Base-by-base conservation (phyloP, 371 early-diverging fungal genomes). In the Haplosporangium sp. region DNA sequence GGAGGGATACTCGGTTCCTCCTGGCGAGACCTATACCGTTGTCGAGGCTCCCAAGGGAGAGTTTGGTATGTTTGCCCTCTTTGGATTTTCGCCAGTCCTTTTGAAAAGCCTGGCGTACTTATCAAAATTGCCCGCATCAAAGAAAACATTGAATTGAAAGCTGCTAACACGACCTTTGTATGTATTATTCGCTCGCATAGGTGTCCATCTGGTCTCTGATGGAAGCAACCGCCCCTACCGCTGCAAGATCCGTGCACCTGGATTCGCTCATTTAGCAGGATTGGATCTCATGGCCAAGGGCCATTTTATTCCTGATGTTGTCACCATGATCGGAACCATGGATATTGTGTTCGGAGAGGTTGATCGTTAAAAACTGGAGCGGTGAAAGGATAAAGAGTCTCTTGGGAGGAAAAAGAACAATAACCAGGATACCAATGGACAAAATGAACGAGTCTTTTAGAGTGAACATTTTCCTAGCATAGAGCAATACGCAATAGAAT, bases 21-120 rank as follows among this genome's bases (percentile, higher is more conserved):
- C 94, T 36, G 99, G 99, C 59, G 98, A 95, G 87, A 97, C 98
- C 14, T 98, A 98, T 86, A 96, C 96, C 41, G 97, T 92, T 53
- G 92, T 98, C 74, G 99, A 98, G 84, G 98, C 98, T 16, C 99
- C 99, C 70, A 98, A 98, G 90, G 98, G 97, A 80, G 98, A 97
- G 83, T 97, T 96, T 74, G 98, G 98, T 72, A 80, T 1, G 66
- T 29, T 29, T 29, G 29, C 29, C 29, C 29, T 29, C 29, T 29
- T 29, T 29, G 29, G 29, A 29, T 29, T 29, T 29, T 29, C 29
- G 29, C 29, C 29, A 29, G 29, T 29, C 29, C 4, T 29, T 29
- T 29, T 2, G 29, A 29, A 4, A 4, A 29, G 29, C 29, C 4
- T 2, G 29, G 29, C 29, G 2, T 29, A 29, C 29, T 29, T 4